Percentiles rank a stretch among this genome's conserved stretches.
phyloP scores from a whole-genome alignment of 2,329 filamentous ascomycete species.

The Monilinia aucupariae region DNA sequence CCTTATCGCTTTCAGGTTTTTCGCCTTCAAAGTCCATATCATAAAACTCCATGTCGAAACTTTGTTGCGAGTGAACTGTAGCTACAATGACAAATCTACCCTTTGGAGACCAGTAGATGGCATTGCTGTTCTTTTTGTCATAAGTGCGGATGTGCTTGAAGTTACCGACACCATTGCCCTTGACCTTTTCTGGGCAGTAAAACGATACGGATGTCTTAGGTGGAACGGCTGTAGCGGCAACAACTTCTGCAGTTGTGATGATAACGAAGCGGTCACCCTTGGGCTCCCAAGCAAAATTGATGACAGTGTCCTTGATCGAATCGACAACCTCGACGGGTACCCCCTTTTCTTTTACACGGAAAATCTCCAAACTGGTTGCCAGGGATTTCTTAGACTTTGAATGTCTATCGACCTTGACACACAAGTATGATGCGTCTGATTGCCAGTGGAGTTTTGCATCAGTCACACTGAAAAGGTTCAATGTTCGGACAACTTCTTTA shows the following conservation, averaged over 20 bases:
- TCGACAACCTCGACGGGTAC: slow-evolving; percentile 98
- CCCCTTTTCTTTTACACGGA: slow-evolving; percentile 94
- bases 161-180: slow-evolving; percentile 75
- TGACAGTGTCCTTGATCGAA: slow-evolving; percentile 95
- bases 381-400: slow-evolving; percentile 99
- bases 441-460: slow-evolving; percentile 99
- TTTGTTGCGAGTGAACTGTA: slow-evolving; percentile 86
- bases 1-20: slow-evolving; percentile 87
- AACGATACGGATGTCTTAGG: slow-evolving; percentile 95
- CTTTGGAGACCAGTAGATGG: slow-evolving; percentile 97
- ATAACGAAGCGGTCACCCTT: slow-evolving; percentile 96
- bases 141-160: slow-evolving; percentile 94
- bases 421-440: slow-evolving; percentile 86
- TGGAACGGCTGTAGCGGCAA: slow-evolving; percentile 70
- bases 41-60: slow-evolving; percentile 94
- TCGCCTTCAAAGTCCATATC: slow-evolving; percentile 98
- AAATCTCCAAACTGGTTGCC: slow-evolving; percentile 95
- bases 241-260: slow-evolving; percentile 86
- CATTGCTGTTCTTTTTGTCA: slow-evolving; percentile 99
- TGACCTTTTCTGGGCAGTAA: slow-evolving; percentile 94
- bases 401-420: slow-evolving; percentile 97
- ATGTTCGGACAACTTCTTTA: slow-evolving; percentile 86
- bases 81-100: slow-evolving; percentile 93
- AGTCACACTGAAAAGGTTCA: slow-evolving; percentile 96
- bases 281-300: slow-evolving; percentile 99